phyloP scores from a whole-genome alignment of 805 yeast species.

The Suhomyces canberraensis region DNA sequence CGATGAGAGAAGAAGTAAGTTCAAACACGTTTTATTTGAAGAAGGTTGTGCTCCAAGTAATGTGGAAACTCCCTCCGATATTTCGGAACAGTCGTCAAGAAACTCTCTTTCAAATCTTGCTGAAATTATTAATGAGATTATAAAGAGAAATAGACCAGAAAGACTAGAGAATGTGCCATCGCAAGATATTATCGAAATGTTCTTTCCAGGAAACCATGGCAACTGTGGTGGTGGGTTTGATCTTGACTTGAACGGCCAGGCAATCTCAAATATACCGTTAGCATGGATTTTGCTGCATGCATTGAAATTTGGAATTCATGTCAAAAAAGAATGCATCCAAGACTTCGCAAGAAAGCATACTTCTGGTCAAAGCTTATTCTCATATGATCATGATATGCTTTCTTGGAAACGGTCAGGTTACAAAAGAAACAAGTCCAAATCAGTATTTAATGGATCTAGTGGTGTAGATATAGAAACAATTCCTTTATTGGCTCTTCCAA shows the following conservation, averaged over 20 bases:
- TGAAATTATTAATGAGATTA: not conserved
- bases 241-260: constrained; percentile 41
- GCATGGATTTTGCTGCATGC: constrained; percentile 63
- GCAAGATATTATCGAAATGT: constrained; percentile 46
- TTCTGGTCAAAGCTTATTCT: constrained; percentile 39
- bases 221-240: constrained; percentile 72
- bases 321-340: constrained; percentile 38
- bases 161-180: constrained; percentile 7
- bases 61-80: not conserved
- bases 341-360: constrained; percentile 41
- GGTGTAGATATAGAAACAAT: no score
- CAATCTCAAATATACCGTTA: constrained; percentile 48
- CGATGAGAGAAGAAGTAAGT: constrained; percentile 65
- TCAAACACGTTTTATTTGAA: constrained; percentile 53
- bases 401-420: no score
- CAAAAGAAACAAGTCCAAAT: not conserved
- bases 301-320: constrained; percentile 45
- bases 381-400: constrained; percentile 47
- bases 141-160: not conserved
- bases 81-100: not conserved
- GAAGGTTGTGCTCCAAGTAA: no score
- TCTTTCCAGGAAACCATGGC: constrained; percentile 70
- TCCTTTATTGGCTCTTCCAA: constrained; percentile 13
- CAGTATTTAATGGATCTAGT: no score
- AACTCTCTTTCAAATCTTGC: not conserved